Conservation (phyloP, 2,329 filamentous ascomycete species). For the Botryotinia narcissicola region DNA sequence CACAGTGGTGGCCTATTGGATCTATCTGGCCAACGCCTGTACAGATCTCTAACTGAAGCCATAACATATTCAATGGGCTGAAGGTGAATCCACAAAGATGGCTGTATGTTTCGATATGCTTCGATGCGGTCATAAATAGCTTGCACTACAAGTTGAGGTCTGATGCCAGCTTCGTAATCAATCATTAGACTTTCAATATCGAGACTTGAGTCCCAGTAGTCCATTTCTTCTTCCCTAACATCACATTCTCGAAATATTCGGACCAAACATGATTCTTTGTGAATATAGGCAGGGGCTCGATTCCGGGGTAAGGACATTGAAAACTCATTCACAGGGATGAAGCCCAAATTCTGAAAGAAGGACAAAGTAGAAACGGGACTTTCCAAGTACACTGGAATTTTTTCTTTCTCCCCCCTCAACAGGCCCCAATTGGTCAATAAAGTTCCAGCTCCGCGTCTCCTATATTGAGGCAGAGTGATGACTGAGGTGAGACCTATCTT, state of each 20-base stretch:
- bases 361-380: slow-evolving; percentile 29
- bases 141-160: slow-evolving; percentile 32
- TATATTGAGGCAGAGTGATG: slow-evolving; percentile 29
- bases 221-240: slow-evolving; percentile 18
- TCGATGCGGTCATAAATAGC: slow-evolving; percentile 37
- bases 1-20: slow-evolving; percentile 48
- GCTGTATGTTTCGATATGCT: slow-evolving; percentile 46
- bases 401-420: slow-evolving; percentile 25
- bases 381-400: slow-evolving; percentile 33
- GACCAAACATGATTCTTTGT: slow-evolving; percentile 35
- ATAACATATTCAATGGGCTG: slow-evolving; percentile 43
- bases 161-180: slow-evolving; percentile 34
- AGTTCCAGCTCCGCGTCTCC: slow-evolving; percentile 32
- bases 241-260: slow-evolving; percentile 28
- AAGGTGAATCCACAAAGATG: slow-evolving; percentile 52
- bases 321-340: slow-evolving; percentile 29
- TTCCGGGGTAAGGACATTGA: slow-evolving; percentile 27
- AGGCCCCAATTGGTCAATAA: slow-evolving; percentile 33
- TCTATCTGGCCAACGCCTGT: slow-evolving; percentile 41
- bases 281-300: slow-evolving; percentile 23
- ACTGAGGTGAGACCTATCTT: slow-evolving; percentile 33
- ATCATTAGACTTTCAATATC: slow-evolving; percentile 30
- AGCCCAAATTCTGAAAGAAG: slow-evolving; percentile 32
- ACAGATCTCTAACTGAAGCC: slow-evolving; percentile 43
- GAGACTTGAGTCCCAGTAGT: slow-evolving; percentile 35